Conservation (phyloP, 352 stramenopile species). For the Phytophthora meadii region DNA sequence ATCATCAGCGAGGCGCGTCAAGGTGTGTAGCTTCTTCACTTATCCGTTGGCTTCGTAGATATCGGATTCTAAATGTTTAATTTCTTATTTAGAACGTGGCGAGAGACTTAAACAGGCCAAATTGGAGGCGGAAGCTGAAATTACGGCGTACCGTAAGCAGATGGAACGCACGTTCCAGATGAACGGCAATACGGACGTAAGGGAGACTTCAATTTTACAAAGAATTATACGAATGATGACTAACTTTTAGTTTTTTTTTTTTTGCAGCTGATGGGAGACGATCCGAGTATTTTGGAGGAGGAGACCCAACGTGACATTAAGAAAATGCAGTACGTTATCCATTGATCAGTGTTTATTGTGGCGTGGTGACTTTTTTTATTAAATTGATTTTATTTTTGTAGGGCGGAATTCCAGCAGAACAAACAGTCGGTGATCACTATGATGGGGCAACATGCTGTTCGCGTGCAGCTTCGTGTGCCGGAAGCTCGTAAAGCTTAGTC, state of each 20-base stretch:
- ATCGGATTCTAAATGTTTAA: not conserved
- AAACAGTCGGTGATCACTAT: slow-evolving; percentile 74
- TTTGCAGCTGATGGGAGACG: slow-evolving; percentile 76
- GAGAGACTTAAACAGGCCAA: slow-evolving; percentile 91
- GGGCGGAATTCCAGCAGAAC: slow-evolving; percentile 71
- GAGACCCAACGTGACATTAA: slow-evolving; percentile 83
- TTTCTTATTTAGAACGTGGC: slow-evolving; percentile 62
- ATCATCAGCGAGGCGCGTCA: slow-evolving; percentile 89
- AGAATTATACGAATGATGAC: not conserved
- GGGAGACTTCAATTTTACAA: slow-evolving; percentile 9
- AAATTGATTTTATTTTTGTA: slow-evolving; percentile 18
- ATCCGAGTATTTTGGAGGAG: slow-evolving; percentile 79
- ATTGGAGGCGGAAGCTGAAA: slow-evolving; percentile 86
- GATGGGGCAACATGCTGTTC: slow-evolving; percentile 76
- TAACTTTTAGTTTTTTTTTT: slow-evolving; percentile 11
- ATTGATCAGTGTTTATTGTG: slow-evolving; percentile 2
- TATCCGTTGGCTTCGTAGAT: not conserved
- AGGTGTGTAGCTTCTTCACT: slow-evolving; percentile 38
- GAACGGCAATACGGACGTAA: slow-evolving; percentile 84
- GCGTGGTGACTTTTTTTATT: not conserved
- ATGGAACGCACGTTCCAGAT: slow-evolving; percentile 90
- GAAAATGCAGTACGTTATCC: slow-evolving; percentile 70
- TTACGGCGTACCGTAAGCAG: slow-evolving; percentile 85
- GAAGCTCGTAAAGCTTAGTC: slow-evolving; percentile 67
- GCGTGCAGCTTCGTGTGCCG: slow-evolving; percentile 72